These are phyloP conservation scores for Acanthamoeba triangularis DNA, from an alignment of 208 protist species.

Conservation along the genomic window DNA sequence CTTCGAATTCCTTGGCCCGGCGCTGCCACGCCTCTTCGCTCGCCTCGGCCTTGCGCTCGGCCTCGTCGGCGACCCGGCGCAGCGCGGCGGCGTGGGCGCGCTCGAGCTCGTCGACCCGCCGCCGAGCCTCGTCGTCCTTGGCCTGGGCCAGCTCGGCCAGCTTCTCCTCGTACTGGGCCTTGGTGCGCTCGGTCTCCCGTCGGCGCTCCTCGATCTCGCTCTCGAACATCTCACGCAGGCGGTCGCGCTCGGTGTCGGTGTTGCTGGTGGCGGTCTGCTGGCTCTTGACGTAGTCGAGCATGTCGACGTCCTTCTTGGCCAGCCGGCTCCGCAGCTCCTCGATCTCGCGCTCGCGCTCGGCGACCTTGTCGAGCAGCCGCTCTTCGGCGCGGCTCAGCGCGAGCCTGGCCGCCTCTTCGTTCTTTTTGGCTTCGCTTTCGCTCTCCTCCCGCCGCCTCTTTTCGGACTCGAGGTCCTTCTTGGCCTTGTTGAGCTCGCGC, in stretches of 20 bases:
- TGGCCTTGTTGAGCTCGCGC: not conserved
- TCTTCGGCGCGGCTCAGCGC: not conserved
- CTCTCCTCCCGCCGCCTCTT: not conserved
- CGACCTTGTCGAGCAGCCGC: not conserved
- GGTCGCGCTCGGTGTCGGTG: not conserved
- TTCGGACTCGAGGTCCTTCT: not conserved
- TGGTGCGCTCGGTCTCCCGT: not conserved
- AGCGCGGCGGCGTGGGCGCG: not conserved
- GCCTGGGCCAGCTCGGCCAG: not conserved
- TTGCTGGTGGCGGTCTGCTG: not conserved
- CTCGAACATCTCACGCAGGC: not conserved
- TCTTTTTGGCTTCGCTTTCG: not conserved
- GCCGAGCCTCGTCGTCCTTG: not conserved
- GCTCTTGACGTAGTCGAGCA: slow-evolving; percentile 16
- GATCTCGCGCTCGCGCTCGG: slow-evolving; percentile 10
- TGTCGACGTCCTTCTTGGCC: slow-evolving; percentile 22
- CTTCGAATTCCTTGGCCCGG: not conserved
- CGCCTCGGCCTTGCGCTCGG: not conserved
- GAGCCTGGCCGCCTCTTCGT: not conserved
- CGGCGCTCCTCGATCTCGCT: slow-evolving; percentile 1
- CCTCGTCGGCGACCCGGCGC: not conserved
- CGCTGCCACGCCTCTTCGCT: not conserved
- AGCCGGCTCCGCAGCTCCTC: not conserved
- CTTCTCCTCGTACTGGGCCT: not conserved
- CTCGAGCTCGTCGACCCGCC: not conserved